Evolutionary conservation across 805 yeast genomes (phyloP).

Genomic region (Metschnikowia cerradonensis): DNA sequence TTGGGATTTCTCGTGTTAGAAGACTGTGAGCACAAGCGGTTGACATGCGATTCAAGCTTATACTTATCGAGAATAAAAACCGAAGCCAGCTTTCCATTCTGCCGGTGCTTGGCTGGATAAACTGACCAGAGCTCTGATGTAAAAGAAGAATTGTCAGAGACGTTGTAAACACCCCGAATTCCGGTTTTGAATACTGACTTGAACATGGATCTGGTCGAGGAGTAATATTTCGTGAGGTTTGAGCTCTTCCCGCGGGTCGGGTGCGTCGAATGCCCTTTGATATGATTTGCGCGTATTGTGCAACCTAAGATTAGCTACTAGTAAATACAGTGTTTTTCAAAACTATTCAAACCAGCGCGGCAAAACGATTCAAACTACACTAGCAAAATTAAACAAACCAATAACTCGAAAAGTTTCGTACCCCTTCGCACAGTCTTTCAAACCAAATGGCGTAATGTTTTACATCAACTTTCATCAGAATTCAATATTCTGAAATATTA

Average conservation of each 20-base stretch:
- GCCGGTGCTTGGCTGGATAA: slow-evolving; percentile 74
- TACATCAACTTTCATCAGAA: no score
- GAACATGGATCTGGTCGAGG: slow-evolving; percentile 36
- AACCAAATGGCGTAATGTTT: no score
- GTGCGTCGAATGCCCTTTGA: background rate
- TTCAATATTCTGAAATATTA: no score
- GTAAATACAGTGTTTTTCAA: no score
- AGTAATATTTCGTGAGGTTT: background rate
- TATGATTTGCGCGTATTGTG: background rate
- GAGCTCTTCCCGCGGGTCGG: background rate
- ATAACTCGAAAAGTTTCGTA: no score
- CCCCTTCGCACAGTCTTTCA: no score
- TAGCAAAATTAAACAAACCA: no score
- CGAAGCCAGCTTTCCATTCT: slow-evolving; percentile 60
- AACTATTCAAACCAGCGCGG: no score
- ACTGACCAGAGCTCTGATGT: slow-evolving; percentile 79
- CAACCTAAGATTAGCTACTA: background rate
- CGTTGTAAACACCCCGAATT: slow-evolving; percentile 61
- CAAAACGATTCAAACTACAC: no score
- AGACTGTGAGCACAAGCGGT: slow-evolving; percentile 29
- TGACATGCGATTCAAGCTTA: slow-evolving; percentile 56
- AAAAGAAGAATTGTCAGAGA: slow-evolving; percentile 69
- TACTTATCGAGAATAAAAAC: slow-evolving; percentile 86
- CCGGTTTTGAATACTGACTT: slow-evolving; percentile 53
- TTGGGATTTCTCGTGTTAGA: slow-evolving; percentile 42